Conservation (phyloP, 2,329 filamentous ascomycete genomes). For the Curvularia spicifera region DNA sequence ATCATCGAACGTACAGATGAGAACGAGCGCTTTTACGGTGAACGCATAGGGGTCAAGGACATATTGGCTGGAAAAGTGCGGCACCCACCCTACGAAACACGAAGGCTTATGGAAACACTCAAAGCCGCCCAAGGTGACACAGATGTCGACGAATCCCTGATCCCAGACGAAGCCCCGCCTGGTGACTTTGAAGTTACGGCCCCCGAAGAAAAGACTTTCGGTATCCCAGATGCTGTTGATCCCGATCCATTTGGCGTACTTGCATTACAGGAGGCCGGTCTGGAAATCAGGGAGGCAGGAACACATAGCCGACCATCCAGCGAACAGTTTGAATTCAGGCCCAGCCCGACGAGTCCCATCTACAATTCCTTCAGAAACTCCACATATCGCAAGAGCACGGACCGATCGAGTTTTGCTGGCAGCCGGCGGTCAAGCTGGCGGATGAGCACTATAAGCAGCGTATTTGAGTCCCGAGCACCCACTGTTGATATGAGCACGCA, state of each 20-base stretch:
- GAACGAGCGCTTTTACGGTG: constrained; percentile 84
- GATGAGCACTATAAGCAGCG: constrained; percentile 70
- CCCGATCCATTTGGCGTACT: constrained; percentile 92
- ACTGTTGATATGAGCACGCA: constrained; percentile 52
- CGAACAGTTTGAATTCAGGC: constrained; percentile 83
- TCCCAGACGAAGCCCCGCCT: constrained; percentile 75
- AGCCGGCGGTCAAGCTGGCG: constrained; percentile 72
- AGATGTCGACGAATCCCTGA: constrained; percentile 71
- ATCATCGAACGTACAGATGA: constrained; percentile 86
- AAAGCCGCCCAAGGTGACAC: constrained; percentile 84
- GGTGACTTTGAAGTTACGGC: constrained; percentile 70
- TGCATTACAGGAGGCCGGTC: constrained; percentile 85
- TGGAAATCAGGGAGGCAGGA: constrained; percentile 91
- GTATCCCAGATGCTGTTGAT: constrained; percentile 78
- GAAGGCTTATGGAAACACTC: constrained; percentile 77
- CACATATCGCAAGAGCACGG: constrained; percentile 71
- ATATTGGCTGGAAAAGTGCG: constrained; percentile 68
- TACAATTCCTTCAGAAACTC: constrained; percentile 64
- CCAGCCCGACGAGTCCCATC: constrained; percentile 75
- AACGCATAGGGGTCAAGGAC: constrained; percentile 66
- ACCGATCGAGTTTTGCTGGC: constrained; percentile 65
- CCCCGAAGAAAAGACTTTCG: constrained; percentile 66
- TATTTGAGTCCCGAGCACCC: constrained; percentile 65
- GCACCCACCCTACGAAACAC: constrained; percentile 62
- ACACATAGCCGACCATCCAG: constrained; percentile 74